A percentile compares a stretch with the other conserved stretches of the same genome.
Conservation (phyloP, 768 basidiomycete genomes). For the Podaxis sp. region DNA sequence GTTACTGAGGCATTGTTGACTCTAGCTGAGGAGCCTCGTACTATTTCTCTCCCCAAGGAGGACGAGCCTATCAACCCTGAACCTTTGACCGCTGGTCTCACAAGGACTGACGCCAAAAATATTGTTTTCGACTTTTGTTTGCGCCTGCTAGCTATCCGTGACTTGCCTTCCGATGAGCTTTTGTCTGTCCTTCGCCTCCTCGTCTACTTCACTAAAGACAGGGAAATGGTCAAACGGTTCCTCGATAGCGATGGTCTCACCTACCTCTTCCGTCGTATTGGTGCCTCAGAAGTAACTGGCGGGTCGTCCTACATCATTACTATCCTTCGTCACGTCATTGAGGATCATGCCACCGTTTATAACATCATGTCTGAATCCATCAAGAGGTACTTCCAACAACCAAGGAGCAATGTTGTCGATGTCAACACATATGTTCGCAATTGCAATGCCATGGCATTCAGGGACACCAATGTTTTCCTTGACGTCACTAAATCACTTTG, state of each 20-base stretch:
- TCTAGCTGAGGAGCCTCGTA: conserved; percentile 68
- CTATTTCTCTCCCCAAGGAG: conserved; percentile 67
- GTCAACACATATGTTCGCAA: conserved; percentile 70
- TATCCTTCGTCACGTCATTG: conserved; percentile 90
- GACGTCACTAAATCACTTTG: conserved; percentile 70
- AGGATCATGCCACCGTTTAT: conserved; percentile 66
- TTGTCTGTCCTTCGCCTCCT: conserved; percentile 80
- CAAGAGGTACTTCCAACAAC: conserved; percentile 74
- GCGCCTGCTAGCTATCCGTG: conserved; percentile 62
- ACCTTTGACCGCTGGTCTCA: conserved; percentile 58
- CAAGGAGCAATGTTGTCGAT: conserved; percentile 69
- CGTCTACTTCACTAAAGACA: conserved; percentile 80
- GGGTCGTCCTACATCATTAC: conserved; percentile 84
- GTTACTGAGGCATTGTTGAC: conserved; percentile 84
- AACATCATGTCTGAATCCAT: conserved; percentile 82
- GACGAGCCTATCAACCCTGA: conserved; percentile 57
- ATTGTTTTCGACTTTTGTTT: conserved; percentile 77
- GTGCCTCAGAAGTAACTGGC: conserved; percentile 57
- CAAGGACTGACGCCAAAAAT: conserved; percentile 57
- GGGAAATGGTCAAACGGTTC: conserved; percentile 62
- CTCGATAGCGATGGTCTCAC: conserved; percentile 64
- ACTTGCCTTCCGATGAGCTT: conserved; percentile 77
- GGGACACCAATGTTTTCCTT: conserved; percentile 78
- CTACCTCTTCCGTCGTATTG: conserved; percentile 67
- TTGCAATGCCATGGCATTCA: conserved; percentile 76